Base-by-base conservation (phyloP, 306 rosid species). In the Rosa multiflora region DNA sequence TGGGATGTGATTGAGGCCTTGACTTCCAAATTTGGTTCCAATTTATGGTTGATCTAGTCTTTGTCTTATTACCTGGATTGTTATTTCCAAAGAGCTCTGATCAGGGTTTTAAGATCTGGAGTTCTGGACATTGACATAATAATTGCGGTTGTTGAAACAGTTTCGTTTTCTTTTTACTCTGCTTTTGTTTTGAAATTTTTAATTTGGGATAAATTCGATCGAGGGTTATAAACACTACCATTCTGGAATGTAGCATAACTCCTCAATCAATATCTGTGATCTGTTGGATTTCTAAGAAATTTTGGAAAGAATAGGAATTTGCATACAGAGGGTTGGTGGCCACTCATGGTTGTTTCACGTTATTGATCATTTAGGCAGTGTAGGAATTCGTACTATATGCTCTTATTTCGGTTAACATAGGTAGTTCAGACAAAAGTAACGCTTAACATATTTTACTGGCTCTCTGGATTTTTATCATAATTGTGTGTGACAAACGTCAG, bases 1-100 rank as follows among this genome's bases (percentile, higher is more conserved):
- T 80, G 39, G 82, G 75, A 74, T n/a, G 55, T 64, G 69, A 61
- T 79, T 79, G 46, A 56, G 63, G 76, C 39, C 44, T 61, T 47
- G 56, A 76, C 77, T 74, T 83, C 42, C 67, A 8, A 63, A 67
- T 82, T 72, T 42, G 80, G 42, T 32, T 72, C 61, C 35, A 6
- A 47, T 76, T 26, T 51, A 70, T 40, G 72, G 73, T 70, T 80
- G 67, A 20, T 78, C 35, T 76, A 70, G 68, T 26, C 61, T 55
- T 43, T 56, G 79, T 63, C 20, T 13, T 66, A 43, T 43, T 63
- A 3, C 21, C 69, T 78, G 71, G 29, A 51, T 29, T 58, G 42
- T 75, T 44, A 39, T 59, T 76, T 46, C 26, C 62, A 76, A 5
- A 12, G 51, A 67, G 21, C 74, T 75, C 75, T 83, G 78, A 49